phyloP scores from a whole-genome alignment of 2,329 filamentous ascomycete genomes.

The Trichoderma sp. region DNA sequence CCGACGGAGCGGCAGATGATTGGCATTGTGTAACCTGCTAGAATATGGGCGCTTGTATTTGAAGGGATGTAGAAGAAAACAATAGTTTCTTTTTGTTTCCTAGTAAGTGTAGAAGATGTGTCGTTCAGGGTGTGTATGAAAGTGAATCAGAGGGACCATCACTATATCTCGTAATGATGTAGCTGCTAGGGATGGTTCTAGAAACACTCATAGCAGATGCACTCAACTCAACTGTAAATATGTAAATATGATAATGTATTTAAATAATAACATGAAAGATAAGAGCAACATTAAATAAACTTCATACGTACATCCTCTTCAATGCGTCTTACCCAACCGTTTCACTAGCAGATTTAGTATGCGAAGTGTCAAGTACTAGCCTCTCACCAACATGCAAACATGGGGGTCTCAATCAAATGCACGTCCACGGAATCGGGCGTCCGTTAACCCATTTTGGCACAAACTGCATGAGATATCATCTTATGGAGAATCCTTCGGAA shows the following conservation, averaged over 20 bases:
- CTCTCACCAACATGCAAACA: background rate
- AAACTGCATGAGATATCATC: background rate
- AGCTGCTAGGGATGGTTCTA: background rate
- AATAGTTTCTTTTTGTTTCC: background rate
- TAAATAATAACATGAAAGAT: background rate
- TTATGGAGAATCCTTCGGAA: background rate
- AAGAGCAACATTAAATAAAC: background rate
- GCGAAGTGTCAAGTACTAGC: background rate
- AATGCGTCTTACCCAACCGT: background rate
- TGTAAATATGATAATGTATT: background rate
- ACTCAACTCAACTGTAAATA: background rate
- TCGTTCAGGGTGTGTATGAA: background rate
- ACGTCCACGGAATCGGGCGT: background rate
- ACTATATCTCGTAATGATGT: background rate
- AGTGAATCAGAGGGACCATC: background rate
- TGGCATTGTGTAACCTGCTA: background rate
- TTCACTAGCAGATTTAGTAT: background rate
- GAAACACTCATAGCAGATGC: background rate
- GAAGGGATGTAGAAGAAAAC: background rate
- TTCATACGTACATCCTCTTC: background rate
- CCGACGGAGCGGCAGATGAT: background rate
- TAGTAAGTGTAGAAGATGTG: background rate
- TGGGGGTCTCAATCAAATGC: background rate
- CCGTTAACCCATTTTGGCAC: background rate
- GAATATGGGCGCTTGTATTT: background rate